Conservation (phyloP, 495 filamentous ascomycete genomes). For the Podospora sp. region DNA sequence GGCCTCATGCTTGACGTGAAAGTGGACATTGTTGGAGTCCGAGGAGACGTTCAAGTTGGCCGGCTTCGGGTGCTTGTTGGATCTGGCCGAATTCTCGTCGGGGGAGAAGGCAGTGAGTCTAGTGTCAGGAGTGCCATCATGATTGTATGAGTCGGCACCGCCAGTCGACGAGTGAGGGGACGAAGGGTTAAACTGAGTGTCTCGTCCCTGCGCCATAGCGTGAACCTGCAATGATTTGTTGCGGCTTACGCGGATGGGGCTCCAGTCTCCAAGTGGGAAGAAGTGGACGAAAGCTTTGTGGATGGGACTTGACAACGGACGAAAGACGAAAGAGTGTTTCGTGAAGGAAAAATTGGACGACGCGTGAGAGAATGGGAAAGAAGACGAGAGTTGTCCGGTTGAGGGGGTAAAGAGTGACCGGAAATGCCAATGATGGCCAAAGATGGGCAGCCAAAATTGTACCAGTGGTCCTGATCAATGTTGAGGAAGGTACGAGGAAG, state of each 20-base stretch:
- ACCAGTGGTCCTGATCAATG: neutral
- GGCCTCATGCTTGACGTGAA: conserved; percentile 19
- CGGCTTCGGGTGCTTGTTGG: conserved; percentile 34
- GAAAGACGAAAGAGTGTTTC: conserved; percentile 16
- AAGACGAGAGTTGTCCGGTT: neutral
- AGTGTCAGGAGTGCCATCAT: conserved; percentile 62
- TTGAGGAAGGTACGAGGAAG: neutral
- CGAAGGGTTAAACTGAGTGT: conserved; percentile 45
- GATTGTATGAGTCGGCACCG: conserved; percentile 54
- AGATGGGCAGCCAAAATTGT: neutral
- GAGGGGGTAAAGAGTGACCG: conserved; percentile 4
- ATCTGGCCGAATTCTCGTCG: conserved; percentile 50
- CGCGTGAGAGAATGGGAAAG: conserved; percentile 18
- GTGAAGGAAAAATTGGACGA: conserved; percentile 17
- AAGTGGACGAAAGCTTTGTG: conserved; percentile 18
- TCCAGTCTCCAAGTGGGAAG: neutral
- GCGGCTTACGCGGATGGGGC: neutral
- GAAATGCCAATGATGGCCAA: neutral
- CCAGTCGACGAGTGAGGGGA: conserved; percentile 64
- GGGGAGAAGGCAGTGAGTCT: conserved; percentile 66
- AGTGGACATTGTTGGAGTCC: conserved; percentile 19
- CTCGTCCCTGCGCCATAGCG: conserved; percentile 39
- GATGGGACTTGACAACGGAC: conserved; percentile 25
- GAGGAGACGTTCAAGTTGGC: conserved; percentile 26
- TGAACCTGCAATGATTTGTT: conserved; percentile 1